phyloP scores from a whole-genome alignment of 805 yeast species.

The Starmerella lactis-condensi region DNA sequence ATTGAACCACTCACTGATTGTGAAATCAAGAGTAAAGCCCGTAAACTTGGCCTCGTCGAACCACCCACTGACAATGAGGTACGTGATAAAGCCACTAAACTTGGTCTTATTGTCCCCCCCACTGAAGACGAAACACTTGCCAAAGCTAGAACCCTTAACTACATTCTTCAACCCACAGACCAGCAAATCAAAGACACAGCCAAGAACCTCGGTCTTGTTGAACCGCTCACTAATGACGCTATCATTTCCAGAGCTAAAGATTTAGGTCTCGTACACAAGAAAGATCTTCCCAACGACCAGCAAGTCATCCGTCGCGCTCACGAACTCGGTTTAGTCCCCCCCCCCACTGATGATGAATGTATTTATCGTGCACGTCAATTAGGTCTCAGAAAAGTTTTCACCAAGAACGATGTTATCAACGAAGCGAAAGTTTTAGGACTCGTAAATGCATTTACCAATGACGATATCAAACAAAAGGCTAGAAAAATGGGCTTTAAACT shows the following conservation, averaged over 20 bases:
- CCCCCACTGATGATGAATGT: slow-evolving; percentile 3
- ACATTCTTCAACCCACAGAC: slow-evolving; percentile 7
- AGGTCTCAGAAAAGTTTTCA: slow-evolving; percentile 8
- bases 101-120: slow-evolving; percentile 5
- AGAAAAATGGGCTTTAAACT: slow-evolving; percentile 17
- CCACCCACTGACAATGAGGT: slow-evolving; percentile 8
- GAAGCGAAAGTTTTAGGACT: too few relatives aligned
- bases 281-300: slow-evolving; percentile 14
- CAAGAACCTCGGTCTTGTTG: slow-evolving; percentile 3
- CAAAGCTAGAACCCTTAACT: slow-evolving; percentile 16
- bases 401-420: slow-evolving; percentile 10
- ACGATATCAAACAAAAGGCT: slow-evolving; percentile 9
- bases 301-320: slow-evolving; percentile 14
- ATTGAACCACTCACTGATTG: slow-evolving; percentile 2
- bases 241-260: slow-evolving; percentile 10
- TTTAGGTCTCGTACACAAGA: slow-evolving; percentile 17
- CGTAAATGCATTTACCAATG: slow-evolving; percentile 1
- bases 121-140: slow-evolving; percentile 2
- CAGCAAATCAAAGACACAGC: slow-evolving; percentile 1
- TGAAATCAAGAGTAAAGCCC: slow-evolving; percentile 12
- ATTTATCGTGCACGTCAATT: slow-evolving; percentile 2
- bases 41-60: slow-evolving; percentile 12
- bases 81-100: slow-evolving; percentile 1
- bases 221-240: slow-evolving; percentile 1
- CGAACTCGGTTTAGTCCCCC: slow-evolving; percentile 14